phyloP scores from a whole-genome alignment of 768 basidiomycete species.

The Tylopilus sp. region DNA sequence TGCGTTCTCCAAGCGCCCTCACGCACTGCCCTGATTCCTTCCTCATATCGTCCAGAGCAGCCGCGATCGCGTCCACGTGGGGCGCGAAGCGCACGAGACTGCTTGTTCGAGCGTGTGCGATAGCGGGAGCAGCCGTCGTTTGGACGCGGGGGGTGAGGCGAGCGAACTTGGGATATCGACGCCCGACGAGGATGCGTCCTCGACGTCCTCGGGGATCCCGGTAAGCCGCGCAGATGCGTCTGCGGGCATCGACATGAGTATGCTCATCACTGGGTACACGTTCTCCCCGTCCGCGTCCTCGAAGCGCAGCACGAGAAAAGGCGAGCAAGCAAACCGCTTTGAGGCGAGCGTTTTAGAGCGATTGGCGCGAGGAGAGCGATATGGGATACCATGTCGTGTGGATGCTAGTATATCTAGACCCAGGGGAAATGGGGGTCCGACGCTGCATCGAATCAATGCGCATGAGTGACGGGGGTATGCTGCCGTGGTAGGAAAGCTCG shows the following conservation, averaged over 20 bases:
- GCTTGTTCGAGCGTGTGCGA: slow-evolving; percentile 11
- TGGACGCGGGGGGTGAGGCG: too few species aligned
- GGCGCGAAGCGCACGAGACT: slow-evolving; percentile 60
- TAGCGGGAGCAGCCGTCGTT: too few species aligned
- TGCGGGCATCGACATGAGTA: slow-evolving; percentile 62
- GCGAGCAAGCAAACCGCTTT: too few species aligned
- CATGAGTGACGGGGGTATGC: too few species aligned
- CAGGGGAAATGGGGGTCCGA: slow-evolving; percentile 36
- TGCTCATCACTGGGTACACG: slow-evolving; percentile 67
- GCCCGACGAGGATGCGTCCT: too few species aligned
- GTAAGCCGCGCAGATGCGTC: slow-evolving; percentile 62
- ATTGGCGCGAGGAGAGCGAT: slow-evolving; percentile 58
- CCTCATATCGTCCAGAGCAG: slow-evolving; percentile 68
- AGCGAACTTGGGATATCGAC: too few species aligned
- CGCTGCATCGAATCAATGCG: slow-evolving; percentile 14
- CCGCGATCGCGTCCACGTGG: slow-evolving; percentile 67
- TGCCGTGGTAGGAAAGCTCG: slow-evolving; percentile 35
- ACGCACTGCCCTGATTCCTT: slow-evolving; percentile 66
- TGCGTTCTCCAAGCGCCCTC: slow-evolving; percentile 40
- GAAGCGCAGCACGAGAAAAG: slow-evolving; percentile 77
- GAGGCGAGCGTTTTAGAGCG: slow-evolving; percentile 67
- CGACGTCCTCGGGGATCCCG: slow-evolving; percentile 62
- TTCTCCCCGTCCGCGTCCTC: slow-evolving; percentile 78
- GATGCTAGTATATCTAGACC: slow-evolving; percentile 62
- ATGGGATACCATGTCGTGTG: slow-evolving; percentile 62